Base-by-base conservation (phyloP, 2,329 filamentous ascomycete species). In the Metarhizium guizhouense region DNA sequence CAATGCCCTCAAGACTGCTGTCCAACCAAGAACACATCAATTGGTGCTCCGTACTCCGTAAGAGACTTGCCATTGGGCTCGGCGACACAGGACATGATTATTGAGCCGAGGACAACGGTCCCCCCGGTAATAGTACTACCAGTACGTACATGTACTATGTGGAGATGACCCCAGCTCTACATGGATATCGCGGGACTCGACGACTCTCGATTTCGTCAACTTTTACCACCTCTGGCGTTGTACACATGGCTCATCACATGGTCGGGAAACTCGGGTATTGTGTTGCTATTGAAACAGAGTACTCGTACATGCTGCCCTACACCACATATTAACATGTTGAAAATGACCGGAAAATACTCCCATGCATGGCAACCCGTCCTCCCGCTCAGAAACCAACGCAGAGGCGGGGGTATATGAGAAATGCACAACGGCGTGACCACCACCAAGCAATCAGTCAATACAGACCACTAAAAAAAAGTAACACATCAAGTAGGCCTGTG, bases 331-430 rank as follows among this genome's bases (percentile, higher is more conserved):
- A 52, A 32, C 13, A 43, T n/a, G n/a, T 7, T 25, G 38, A 16
- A 50, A 40, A 25, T 4, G 38, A 36, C 30, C 29, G 29, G 8
- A 52, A 43, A 30, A 53, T 20, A 53, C 25, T 43, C 30, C 40
- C 45, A 16, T 48, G 45, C 45, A 18, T 30, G 11, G 45, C 45
- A 11, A 48, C 45, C 45, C 4, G 25, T 48, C 45, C 45, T 48
- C 45, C 45, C 43, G 43, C 20, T 47, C 13, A 13, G 13, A 47
- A 36, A 47, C 43, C n/a, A 47, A 25, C 25, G 25, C 25, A 6
- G 3, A n/a, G n/a, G 20, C 38, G 34, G 42, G 54, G 50, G 50
- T 56, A 56, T 56, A 55, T 55, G 49, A 34, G 29, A 43, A 49
- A 25, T 29, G 13, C 40, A 18, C 38, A 45, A 49, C 25, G 16